These are phyloP conservation scores for Cucurbita maxima DNA, from an alignment of 306 rosid genomes.

Conservation along the genomic window DNA sequence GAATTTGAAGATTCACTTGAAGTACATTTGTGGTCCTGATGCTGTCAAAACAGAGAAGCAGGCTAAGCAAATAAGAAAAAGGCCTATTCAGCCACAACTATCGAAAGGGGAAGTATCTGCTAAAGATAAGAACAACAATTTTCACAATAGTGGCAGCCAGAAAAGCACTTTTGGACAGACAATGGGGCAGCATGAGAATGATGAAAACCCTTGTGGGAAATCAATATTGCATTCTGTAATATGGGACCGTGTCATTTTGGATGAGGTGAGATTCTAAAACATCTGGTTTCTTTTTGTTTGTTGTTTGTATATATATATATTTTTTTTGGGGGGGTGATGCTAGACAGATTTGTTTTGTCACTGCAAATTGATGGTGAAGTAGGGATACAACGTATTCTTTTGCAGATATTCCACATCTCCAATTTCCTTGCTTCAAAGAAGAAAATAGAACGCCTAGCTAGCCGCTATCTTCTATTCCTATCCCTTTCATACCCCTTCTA, in stretches of 20 bases:
- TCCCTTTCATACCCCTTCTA: no score
- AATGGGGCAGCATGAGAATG: constrained; percentile 8
- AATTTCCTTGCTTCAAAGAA: no score
- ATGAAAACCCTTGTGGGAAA: constrained; percentile 16
- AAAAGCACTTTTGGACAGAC: neutral
- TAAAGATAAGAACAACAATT: constrained; percentile 11
- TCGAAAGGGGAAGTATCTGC: constrained; percentile 13
- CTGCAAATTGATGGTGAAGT: no score
- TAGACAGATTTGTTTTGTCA: neutral
- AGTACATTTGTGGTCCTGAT: constrained; percentile 56
- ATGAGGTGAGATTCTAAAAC: constrained; percentile 48
- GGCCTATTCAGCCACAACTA: neutral
- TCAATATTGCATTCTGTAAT: constrained; percentile 54
- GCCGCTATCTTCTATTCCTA: no score
- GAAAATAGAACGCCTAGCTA: no score
- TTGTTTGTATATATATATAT: no score
- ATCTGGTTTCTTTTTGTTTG: neutral
- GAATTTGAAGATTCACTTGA: constrained; percentile 32
- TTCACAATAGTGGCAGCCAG: neutral
- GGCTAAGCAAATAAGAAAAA: constrained; percentile 63
- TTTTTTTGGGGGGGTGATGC: neutral
- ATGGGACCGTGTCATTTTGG: constrained; percentile 82
- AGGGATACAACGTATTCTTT: no score
- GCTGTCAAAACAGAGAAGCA: constrained; percentile 64
- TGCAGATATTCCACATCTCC: no score